Percentiles rank a stretch among this genome's conserved stretches.
Conservation (phyloP, 1,284 basidiomycete genomes). For the Malassezia arunalokei region DNA sequence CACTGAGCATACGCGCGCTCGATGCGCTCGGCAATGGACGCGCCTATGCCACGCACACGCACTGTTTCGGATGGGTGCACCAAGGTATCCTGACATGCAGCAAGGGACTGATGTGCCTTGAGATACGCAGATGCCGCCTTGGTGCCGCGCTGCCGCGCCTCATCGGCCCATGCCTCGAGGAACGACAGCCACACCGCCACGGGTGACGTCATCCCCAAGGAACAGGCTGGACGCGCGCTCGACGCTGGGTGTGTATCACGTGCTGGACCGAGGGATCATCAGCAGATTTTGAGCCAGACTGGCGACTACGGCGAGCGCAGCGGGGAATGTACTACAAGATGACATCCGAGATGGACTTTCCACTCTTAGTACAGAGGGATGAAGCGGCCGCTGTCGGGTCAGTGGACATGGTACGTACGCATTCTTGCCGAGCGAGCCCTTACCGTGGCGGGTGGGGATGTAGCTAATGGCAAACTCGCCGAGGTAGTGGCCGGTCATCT, state of each 20-base stretch:
- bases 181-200: constrained; percentile 29
- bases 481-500: constrained; percentile 99
- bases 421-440: constrained; percentile 18
- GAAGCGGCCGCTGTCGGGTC: constrained; percentile 17
- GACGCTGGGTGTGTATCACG: background rate
- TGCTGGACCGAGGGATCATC: no score
- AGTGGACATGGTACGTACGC: constrained; percentile 12
- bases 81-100: constrained; percentile 24
- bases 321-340: no score
- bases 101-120: constrained; percentile 28
- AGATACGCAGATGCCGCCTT: constrained; percentile 27
- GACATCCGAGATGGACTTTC: background rate
- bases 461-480: constrained; percentile 69
- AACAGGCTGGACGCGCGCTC: background rate
- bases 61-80: constrained; percentile 33
- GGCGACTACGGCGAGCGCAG: background rate
- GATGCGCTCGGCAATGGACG: constrained; percentile 30
- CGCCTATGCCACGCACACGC: constrained; percentile 28
- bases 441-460: constrained; percentile 94
- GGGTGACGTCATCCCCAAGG: background rate
- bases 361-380: constrained; percentile 18
- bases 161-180: constrained; percentile 25
- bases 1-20: constrained; percentile 26
- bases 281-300: no score
- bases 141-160: constrained; percentile 27